Evolutionary conservation across 2,329 filamentous ascomycete species (phyloP), one percentile per base, ranked within the genome.

Genomic region (Fusarium pininemorale): DNA sequence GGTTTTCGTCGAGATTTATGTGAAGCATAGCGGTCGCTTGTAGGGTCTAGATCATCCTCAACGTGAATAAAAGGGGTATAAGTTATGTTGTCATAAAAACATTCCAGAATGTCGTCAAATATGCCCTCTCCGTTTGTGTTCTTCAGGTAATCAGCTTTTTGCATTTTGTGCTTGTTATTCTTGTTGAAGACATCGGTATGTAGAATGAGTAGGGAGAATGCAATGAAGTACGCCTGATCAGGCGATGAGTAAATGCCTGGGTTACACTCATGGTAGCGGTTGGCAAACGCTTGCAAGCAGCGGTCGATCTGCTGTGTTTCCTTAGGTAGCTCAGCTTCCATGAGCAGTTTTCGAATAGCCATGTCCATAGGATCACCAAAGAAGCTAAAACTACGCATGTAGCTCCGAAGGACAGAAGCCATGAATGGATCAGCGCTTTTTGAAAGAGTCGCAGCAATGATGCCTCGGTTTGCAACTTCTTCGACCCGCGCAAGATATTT

Each of bases 131-230:
- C 95, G 28, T 91, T 91, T 0, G 95, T 97, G 81, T 98, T 98
- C 83, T 97, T 98, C 76, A 98, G 88, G 82, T 99, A 99, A 79
- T 98, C 96, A 2, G 89, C 85, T 80, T 97, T 97, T 80, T 97
- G 95, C 96, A 99, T 99, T 83, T 99, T 99, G 82, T 96, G 90
- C 84, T 98, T 98, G 85, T 98, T 98, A 85, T 98, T 99, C 84
- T 97, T 98, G 87, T 99, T 99, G 90, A 98, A 98, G n/a, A 97
- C 94, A 80, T 99, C 96, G 0, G 96, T 98, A 78, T 99, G 96
- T 39, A 99, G 87, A 76, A 99, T 98, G 68, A 99, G 89, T 64
- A 99, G 91, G 5, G 96, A 98, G 80, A 99, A 99, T 22, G 96
- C 95, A 73, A 98, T 96, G 79, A 98, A 98, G 81, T 98, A 98